These are phyloP conservation scores for Phytophthora quininea DNA, from an alignment of 352 stramenopile species.

Conservation along the genomic window DNA sequence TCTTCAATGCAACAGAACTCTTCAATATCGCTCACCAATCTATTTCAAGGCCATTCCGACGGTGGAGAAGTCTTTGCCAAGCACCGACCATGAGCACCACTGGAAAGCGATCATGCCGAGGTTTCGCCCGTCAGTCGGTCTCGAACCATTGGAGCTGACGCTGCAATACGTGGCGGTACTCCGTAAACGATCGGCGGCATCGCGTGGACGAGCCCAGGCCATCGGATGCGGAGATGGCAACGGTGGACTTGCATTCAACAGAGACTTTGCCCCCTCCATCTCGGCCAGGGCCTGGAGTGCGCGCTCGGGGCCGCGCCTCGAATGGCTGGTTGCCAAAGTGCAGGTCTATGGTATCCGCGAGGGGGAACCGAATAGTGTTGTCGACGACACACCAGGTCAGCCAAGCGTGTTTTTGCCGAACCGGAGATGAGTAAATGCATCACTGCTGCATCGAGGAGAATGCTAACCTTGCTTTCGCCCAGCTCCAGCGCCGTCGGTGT, in stretches of 20 bases:
- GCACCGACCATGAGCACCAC: too few relatives aligned
- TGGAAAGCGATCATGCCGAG: too few relatives aligned
- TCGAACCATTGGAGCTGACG: conserved; percentile 29
- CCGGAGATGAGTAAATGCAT: neutral
- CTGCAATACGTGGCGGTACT: conserved; percentile 18
- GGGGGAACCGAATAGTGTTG: neutral
- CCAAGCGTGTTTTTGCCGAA: conserved; percentile 1
- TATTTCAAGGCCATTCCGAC: too few relatives aligned
- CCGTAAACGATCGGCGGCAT: neutral
- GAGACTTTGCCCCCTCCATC: too few relatives aligned
- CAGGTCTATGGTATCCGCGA: neutral
- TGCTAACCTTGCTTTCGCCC: too few relatives aligned
- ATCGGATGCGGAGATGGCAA: neutral
- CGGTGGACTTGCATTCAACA: neutral
- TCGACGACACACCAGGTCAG: neutral
- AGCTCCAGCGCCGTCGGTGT: conserved; percentile 4
- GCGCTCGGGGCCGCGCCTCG: neutral
- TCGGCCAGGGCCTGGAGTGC: too few relatives aligned
- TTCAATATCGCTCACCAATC: too few relatives aligned
- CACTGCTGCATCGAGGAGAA: neutral
- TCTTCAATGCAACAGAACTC: too few relatives aligned
- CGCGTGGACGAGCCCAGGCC: conserved; percentile 11
- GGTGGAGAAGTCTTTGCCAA: too few relatives aligned
- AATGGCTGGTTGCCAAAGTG: neutral
- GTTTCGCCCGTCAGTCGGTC: neutral